Base-by-base conservation (phyloP, 2,329 filamentous ascomycete species). In the Fusarium torulosum region DNA sequence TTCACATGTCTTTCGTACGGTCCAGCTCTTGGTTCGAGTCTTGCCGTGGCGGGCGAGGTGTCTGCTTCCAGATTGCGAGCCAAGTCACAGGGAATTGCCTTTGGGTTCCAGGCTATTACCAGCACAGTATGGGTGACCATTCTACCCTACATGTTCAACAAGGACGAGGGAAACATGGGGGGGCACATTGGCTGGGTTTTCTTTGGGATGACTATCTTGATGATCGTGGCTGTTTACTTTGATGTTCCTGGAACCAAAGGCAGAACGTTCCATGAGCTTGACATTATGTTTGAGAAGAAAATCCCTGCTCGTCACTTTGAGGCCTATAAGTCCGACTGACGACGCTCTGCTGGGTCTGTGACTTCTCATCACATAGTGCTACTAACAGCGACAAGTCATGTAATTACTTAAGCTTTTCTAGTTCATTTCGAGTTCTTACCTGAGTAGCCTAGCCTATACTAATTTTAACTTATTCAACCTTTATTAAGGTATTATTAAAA, bases 41-140 rank as follows among this genome's bases (percentile, higher is more conserved):
- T 59, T 10, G 56, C 56, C 17, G 56, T 59, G 3, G 52, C 56
- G 3, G 53, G 56, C 4, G 53, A 59, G 20, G 56, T 59, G 3
- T 59, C 52, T 43, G 56, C 56, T n/a, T 59, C 53, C 3, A 58
- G 43, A 15, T 7, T 59, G 8, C 40, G 53, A 25, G 56, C 56
- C 17, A 58, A 58, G 13, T 59, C 53, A 5, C 43, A 59, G 3
- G 56, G 56, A 37, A 59, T 58, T 6, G 53, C 53, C 8, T 59
- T 58, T 13, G 29, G 35, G 13, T 59, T 58, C 19, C 37, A 58
- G 19, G 52, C 56, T 3, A 49, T 59, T 0, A 35, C 52, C 1
- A 47, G 53, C 23, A 59, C 56, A 23, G 23, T 59, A 7, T 59
- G 56, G 56, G 56, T 59, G 2, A 59, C 43, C 14, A 53, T 59